Percentiles rank a stretch among this genome's conserved stretches.
These are phyloP conservation scores for Mrakia frigida DNA, from an alignment of 768 basidiomycete genomes.

Conservation along the genomic window DNA sequence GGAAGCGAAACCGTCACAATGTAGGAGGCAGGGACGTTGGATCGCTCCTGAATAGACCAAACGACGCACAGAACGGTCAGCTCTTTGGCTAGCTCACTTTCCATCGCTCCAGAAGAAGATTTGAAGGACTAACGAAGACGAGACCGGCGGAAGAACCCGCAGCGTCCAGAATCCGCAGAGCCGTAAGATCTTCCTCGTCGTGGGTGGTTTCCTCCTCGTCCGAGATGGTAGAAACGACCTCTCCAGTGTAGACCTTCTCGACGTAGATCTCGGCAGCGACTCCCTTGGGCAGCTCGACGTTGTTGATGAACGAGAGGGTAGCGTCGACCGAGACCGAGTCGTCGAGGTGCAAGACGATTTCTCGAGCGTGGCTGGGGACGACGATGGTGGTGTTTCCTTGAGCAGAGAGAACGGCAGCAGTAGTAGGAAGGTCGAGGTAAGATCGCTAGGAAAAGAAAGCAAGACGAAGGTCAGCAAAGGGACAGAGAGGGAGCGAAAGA, in stretches of 20 bases:
- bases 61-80: background rate
- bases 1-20: slow-evolving; percentile 23
- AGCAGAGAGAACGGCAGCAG: background rate
- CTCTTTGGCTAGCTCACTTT: background rate
- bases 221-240: background rate
- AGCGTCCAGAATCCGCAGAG: background rate
- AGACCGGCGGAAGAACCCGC: background rate
- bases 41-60: background rate
- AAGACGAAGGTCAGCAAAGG: background rate
- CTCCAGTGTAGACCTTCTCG: background rate
- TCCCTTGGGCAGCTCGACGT: background rate
- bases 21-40: slow-evolving; percentile 4
- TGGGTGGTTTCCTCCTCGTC: background rate
- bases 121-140: background rate
- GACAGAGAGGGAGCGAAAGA: background rate
- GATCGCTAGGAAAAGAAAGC: background rate
- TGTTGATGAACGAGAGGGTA: background rate
- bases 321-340: slow-evolving; percentile 7
- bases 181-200: slow-evolving; percentile 1
- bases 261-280: slow-evolving; percentile 14
- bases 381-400: background rate
- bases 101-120: background rate
- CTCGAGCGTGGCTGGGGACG: background rate
- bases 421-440: slow-evolving; percentile 1
- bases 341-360: slow-evolving; percentile 19